These are phyloP conservation scores for Bidens hawaiensis DNA, from an alignment of 140 eudicot species.

Conservation along the genomic window DNA sequence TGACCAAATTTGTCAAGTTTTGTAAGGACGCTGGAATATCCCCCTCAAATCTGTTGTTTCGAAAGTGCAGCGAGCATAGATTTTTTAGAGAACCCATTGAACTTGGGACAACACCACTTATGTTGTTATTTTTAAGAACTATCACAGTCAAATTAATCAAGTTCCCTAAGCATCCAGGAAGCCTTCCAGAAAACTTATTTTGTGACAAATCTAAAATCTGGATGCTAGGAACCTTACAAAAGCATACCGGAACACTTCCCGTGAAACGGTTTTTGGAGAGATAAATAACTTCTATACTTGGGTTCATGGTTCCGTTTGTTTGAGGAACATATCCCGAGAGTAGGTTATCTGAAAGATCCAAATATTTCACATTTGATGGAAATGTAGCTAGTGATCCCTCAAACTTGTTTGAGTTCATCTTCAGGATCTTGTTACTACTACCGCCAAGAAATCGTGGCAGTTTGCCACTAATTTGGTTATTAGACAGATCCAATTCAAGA, in stretches of 20 bases:
- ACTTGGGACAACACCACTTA: neutral
- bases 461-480: constrained; percentile 3
- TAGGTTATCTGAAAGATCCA: constrained; percentile 13
- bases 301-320: constrained; percentile 1
- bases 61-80: neutral
- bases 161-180: constrained; percentile 4
- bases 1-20: neutral
- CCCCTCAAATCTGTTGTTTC: neutral
- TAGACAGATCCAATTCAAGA: neutral
- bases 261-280: constrained; percentile 8
- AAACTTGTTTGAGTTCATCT: neutral
- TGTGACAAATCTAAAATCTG: constrained; percentile 2
- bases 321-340: neutral
- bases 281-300: neutral
- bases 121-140: neutral
- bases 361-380: neutral
- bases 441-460: neutral
- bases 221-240: neutral
- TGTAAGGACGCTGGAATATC: neutral
- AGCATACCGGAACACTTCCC: neutral
- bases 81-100: neutral
- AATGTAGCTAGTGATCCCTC: constrained; percentile 3
- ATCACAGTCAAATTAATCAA: neutral
- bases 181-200: constrained; percentile 2
- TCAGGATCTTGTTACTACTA: neutral